A percentile compares a stretch with the other conserved stretches of the same genome.
Evolutionary conservation across 176 grass and related monocot species (phyloP).

Genomic region (Chrysopogon serrulatus): DNA sequence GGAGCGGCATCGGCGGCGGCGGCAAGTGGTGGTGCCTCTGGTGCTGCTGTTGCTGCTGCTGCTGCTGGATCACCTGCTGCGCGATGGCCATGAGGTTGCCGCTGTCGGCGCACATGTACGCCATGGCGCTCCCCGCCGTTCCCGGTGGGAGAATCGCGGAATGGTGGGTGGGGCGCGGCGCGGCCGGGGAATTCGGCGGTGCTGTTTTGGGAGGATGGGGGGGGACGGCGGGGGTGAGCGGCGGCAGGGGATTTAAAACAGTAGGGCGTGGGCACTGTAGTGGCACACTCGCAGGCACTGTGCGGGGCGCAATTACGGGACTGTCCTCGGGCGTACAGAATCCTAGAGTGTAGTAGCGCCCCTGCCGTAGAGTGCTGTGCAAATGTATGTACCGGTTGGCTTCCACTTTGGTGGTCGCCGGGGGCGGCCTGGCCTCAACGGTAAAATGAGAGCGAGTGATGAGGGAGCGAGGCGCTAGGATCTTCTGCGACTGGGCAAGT

Average conservation of each 20-base stretch:
- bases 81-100: conserved; percentile 99
- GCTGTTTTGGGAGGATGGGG: neutral
- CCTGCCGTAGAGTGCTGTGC: neutral
- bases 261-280: conserved; percentile 38
- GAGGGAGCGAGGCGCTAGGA: neutral
- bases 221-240: conserved; percentile 35
- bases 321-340: conserved; percentile 5
- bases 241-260: conserved; percentile 76
- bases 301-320: neutral
- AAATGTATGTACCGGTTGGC: neutral
- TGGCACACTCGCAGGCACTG: conserved; percentile 10
- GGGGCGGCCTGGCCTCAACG: conserved; percentile 26
- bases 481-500: neutral
- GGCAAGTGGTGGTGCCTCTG: conserved; percentile 35
- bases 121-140: conserved; percentile 42
- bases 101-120: conserved; percentile 98
- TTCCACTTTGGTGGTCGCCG: neutral
- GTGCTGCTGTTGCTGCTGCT: conserved; percentile 78
- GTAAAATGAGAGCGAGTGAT: conserved; percentile 36
- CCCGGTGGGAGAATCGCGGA: conserved; percentile 7
- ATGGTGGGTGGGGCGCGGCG: neutral
- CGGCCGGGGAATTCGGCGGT: conserved; percentile 9
- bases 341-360: neutral
- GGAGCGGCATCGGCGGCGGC: neutral
- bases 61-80: conserved; percentile 96